phyloP scores from a whole-genome alignment of 306 rosid genomes.

The Casuarina glauca region DNA sequence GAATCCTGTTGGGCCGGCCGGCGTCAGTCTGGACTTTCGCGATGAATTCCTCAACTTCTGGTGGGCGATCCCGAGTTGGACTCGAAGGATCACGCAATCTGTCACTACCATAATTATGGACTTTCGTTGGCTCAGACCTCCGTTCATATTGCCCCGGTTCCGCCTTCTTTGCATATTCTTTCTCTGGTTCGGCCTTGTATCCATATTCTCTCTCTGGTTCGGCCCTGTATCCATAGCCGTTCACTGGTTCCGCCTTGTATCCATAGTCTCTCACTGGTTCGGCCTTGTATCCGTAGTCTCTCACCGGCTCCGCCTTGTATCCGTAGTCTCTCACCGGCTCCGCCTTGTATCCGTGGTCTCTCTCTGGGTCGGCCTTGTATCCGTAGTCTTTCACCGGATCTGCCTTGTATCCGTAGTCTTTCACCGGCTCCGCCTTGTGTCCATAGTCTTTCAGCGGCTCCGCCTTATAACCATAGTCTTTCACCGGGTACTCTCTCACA shows the following conservation, averaged over 20 bases:
- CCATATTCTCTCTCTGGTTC: background rate
- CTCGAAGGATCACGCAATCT: conserved; percentile 4
- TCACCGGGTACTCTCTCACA: background rate
- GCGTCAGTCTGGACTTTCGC: background rate
- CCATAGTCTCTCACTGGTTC: too few species aligned
- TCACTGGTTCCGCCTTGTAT: background rate
- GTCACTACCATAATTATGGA: background rate
- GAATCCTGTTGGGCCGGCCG: too few species aligned
- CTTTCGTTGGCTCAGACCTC: background rate
- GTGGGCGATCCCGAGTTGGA: conserved; percentile 14
- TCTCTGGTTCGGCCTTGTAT: background rate
- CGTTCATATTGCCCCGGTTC: too few species aligned
- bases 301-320: too few species aligned
- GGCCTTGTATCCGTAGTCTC: too few species aligned
- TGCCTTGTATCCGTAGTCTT: background rate
- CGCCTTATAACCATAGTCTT: too few species aligned
- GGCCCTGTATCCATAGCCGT: background rate
- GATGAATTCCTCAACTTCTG: conserved; percentile 5
- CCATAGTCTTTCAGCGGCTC: too few species aligned
- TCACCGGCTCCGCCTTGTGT: background rate
- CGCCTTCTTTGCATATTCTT: too few species aligned
- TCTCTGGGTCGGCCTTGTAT: background rate
- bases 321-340: background rate
- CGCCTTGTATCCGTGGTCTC: background rate
- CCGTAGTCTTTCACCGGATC: background rate